Evolutionary conservation across 2,329 filamentous ascomycete genomes (phyloP), one percentile per base, ranked within the genome.

Genomic region (Botrytis deweyae): DNA sequence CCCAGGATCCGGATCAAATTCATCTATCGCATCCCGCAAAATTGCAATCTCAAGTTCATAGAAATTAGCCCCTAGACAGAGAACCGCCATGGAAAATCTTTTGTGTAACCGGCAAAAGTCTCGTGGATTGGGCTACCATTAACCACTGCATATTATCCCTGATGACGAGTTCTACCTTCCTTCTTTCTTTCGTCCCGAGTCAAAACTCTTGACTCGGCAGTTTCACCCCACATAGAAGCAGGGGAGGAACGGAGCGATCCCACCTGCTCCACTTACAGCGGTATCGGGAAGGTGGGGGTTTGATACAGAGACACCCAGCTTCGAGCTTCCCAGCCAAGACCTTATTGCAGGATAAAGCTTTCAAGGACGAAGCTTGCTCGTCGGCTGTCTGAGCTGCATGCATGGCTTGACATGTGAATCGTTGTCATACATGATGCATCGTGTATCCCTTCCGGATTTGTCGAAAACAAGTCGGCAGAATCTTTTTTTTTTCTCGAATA

Each of bases 231-330:
- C 64, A 36, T 25, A 36, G 14, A 22, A 33, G 33, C 44, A 66
- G n/a, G 12, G 29, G 42, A 62, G 25, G 36, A 40, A 40, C 59
- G 33, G 36, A 42, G 38, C 61, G 12, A 64, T 20, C 44, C 44
- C 64, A 49, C 64, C 38, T 64, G n/a, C 36, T 9, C 36, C 49
- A 55, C 46, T 29, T 6, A n/a, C 4, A 42, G 49, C 65, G 25
- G 33, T 68, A 55, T 68, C 25, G 65, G 46, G 25, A 40, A 29
- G 36, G 36, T 49, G 64, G 65, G 33, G 65, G 10, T 18, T 68
- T 55, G 65, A 68, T 68, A 68, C 22, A 29, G 36, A 40, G 65
- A 68, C 65, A 55, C 65, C 46, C 52, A 68, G 33, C 36, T 67
- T 38, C 14, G 14, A 42, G 36, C 38, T 42, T 16, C 38, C 25